Evolutionary conservation across 2,329 filamentous ascomycete genomes (phyloP).

Genomic region (Madurella fahalii): DNA sequence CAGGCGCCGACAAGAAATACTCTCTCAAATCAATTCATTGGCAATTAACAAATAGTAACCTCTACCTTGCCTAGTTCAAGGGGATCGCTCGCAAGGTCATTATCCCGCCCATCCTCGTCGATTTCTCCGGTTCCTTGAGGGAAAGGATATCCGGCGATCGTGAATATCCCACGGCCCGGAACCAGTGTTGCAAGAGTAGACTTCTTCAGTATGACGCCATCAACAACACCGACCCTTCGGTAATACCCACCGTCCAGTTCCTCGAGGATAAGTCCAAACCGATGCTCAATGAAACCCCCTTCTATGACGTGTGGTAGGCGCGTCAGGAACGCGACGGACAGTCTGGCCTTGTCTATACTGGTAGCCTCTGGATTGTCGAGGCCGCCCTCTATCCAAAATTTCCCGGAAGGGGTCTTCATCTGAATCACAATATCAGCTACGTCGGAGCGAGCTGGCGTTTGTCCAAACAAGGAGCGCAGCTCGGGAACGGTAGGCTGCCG

Average conservation of each 20-base stretch:
- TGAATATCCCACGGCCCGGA: background rate
- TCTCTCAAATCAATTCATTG: no score
- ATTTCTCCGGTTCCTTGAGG: slow-evolving; percentile 3
- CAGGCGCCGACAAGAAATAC: no score
- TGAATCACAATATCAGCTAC: slow-evolving; percentile 5
- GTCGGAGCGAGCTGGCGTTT: slow-evolving; percentile 4
- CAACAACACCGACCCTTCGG: slow-evolving; percentile 15
- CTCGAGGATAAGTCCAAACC: slow-evolving; percentile 19
- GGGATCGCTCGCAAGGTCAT: slow-evolving; percentile 10
- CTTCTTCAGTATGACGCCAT: slow-evolving; percentile 13
- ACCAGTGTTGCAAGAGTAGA: background rate
- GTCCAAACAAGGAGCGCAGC: slow-evolving; percentile 2
- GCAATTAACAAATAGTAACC: slow-evolving; percentile 7
- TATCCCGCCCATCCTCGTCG: slow-evolving; percentile 1
- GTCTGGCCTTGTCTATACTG: background rate
- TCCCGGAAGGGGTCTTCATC: background rate
- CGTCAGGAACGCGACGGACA: slow-evolving; percentile 15
- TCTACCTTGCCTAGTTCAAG: background rate
- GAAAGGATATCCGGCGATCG: slow-evolving; percentile 2
- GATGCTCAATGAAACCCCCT: slow-evolving; percentile 20
- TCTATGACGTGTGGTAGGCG: slow-evolving; percentile 20
- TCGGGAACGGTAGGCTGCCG: background rate
- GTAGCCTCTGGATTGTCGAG: slow-evolving; percentile 12
- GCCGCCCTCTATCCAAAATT: slow-evolving; percentile 20
- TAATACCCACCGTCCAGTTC: background rate